Base-by-base conservation (phyloP, 2,329 filamentous ascomycete species). In the Penicillium decumbens region DNA sequence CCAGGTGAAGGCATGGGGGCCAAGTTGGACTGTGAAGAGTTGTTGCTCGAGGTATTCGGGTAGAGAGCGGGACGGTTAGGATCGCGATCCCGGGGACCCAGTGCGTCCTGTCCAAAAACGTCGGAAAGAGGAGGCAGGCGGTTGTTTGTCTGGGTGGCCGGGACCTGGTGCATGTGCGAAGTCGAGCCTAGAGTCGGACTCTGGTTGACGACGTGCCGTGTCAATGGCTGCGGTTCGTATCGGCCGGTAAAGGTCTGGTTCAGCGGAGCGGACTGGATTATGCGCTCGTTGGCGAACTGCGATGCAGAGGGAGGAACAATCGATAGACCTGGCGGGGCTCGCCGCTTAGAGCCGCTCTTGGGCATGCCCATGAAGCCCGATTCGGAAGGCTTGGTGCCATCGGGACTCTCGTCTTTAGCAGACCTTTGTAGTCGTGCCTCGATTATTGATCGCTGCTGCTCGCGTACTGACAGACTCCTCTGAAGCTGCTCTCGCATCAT, bases 231-330 rank as follows among this genome's bases (percentile, higher is more conserved):
- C 4, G 85, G 81, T 62, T 90, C 83, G 66, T 95, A 84, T 52
- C 93, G 84, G 52, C 92, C 91, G 6, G 93, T 96, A 67, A 98
- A 98, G 32, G 89, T 95, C 67, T 96, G 92, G 62, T 95, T 85
- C 23, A 98, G 80, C 13, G 93, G 93, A 6, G 93, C 93, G 3
- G 93, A 98, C 72, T 98, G 93, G 53, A 98, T 95, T 30, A 97
- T 90, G 60, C 93, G 82, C 77, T 98, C 93, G 64, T 90, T 84
- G 61, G 91, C 89, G 65, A 97, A 97, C 54, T 91, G 87, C 60
- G 93, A 84, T 57, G 95, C 90, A 5, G 90, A 89, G 1, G 93
- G 93, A 24, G 93, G 88, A n/a, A 95, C 88, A 59, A 98, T 98
- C 49, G 90, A 95, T 42, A 98, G 77, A 39, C 91, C 91, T 1